A percentile compares a stretch with the other conserved stretches of the same genome.
phyloP scores from a whole-genome alignment of 345 rosid genomes.

The Citrus mangshanensis region DNA sequence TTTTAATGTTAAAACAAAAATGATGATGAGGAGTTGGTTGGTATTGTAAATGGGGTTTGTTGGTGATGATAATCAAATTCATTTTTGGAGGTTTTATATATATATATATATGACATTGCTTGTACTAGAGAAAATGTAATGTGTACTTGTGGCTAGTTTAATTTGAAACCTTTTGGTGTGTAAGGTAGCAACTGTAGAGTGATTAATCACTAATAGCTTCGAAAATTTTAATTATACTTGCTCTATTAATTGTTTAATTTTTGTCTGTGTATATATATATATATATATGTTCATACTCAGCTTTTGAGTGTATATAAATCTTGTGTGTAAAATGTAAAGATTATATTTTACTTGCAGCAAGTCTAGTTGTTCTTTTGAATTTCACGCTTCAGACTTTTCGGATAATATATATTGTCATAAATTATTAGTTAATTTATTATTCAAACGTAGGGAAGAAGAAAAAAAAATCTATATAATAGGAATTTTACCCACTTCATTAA shows the following conservation, averaged over 20 bases:
- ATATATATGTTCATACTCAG: too few relatives aligned
- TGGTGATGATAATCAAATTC: conserved; percentile 3
- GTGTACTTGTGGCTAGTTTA: conserved; percentile 1
- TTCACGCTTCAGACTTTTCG: neutral
- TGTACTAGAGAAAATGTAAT: neutral
- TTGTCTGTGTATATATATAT: too few relatives aligned
- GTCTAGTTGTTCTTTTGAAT: neutral
- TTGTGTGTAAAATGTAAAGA: too few relatives aligned
- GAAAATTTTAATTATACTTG: neutral
- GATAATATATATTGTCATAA: neutral
- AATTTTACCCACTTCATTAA: too few relatives aligned
- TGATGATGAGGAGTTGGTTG: neutral
- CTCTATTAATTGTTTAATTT: neutral
- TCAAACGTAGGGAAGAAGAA: neutral
- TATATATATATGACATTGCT: neutral
- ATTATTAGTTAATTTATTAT: neutral
- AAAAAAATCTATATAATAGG: neutral
- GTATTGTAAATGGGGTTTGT: conserved; percentile 10
- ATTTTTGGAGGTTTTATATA: conserved; percentile 3
- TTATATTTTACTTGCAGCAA: neutral
- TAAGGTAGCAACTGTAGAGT: conserved; percentile 2
- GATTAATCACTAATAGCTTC: neutral
- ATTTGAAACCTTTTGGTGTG: conserved; percentile 3
- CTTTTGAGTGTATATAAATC: too few relatives aligned
- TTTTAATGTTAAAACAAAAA: neutral